phyloP scores from a whole-genome alignment of 257 asterid species.

The Paraleonurus japonicus region DNA sequence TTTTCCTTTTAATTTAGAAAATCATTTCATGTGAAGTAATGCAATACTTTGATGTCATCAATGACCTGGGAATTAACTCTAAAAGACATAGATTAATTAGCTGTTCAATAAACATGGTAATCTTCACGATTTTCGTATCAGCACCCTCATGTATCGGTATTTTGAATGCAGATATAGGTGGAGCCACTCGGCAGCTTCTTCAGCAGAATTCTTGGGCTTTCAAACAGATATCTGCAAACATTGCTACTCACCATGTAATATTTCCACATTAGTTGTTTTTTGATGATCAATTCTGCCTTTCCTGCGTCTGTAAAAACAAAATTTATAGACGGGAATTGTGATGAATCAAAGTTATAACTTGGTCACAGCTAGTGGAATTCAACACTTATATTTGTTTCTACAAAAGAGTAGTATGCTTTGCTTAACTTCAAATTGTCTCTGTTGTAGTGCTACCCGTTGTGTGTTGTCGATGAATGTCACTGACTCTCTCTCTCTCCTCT shows the following conservation, averaged over 20 bases:
- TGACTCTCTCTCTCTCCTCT: constrained; percentile 13
- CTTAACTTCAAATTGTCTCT: too few relatives aligned
- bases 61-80: not conserved
- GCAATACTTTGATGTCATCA: not conserved
- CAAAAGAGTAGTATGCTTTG: not conserved
- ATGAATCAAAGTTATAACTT: not conserved
- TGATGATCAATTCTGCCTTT: not conserved
- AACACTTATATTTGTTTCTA: not conserved
- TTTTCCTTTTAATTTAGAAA: not conserved
- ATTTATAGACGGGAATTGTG: not conserved
- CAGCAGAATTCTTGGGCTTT: constrained; percentile 68
- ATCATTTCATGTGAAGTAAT: not conserved
- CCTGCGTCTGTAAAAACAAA: not conserved
- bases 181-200: constrained; percentile 59
- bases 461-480: not conserved
- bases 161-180: constrained; percentile 40
- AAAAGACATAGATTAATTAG: not conserved
- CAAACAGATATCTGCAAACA: constrained; percentile 69
- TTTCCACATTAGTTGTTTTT: not conserved
- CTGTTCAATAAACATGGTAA: not conserved
- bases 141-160: not conserved
- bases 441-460: not conserved
- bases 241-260: constrained; percentile 60
- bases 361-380: not conserved
- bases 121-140: not conserved